phyloP scores from a whole-genome alignment of 345 rosid genomes.

The Brassica rapa region DNA sequence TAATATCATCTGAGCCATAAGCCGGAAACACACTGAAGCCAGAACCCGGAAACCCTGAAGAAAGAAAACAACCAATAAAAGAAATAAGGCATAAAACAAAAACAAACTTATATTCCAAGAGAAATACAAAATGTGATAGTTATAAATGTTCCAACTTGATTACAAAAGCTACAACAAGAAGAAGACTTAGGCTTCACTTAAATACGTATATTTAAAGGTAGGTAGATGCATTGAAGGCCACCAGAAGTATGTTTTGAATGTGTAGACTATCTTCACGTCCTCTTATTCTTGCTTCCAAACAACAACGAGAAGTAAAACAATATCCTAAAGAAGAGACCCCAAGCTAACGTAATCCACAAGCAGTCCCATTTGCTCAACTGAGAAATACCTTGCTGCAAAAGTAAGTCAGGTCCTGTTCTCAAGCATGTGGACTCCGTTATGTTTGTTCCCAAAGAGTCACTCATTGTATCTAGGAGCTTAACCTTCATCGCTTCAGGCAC shows the following conservation, averaged over 20 bases:
- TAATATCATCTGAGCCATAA: no score
- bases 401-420: background rate
- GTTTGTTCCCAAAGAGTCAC: background rate
- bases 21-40: no score
- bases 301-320: background rate
- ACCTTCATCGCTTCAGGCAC: background rate
- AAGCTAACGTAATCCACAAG: constrained; percentile 1
- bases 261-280: background rate
- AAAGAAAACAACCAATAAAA: no score
- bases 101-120: background rate
- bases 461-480: background rate
- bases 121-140: background rate
- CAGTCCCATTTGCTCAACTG: background rate
- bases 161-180: background rate
- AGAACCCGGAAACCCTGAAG: no score
- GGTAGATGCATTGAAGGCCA: background rate
- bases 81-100: no score
- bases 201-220: background rate
- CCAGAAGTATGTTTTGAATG: background rate
- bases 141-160: background rate
- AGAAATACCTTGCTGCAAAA: background rate
- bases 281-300: background rate
- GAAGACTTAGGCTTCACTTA: background rate
- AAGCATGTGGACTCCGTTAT: background rate
- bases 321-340: background rate